phyloP scores from a whole-genome alignment of 371 early-diverging fungal genomes.

The Mucor sp. region DNA sequence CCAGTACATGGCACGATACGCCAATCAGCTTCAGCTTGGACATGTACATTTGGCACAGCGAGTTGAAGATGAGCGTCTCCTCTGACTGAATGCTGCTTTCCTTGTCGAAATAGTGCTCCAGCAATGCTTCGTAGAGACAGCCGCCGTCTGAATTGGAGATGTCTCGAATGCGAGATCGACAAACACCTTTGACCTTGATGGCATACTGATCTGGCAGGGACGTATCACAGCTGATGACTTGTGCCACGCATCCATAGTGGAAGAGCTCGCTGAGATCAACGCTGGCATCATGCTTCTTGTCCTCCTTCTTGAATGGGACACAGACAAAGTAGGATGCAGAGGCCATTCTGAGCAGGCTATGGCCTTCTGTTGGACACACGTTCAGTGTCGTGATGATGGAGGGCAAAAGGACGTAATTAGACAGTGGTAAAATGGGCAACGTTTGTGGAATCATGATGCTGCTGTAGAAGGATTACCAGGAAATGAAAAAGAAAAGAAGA shows the following conservation, averaged over 20 bases:
- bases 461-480: not conserved
- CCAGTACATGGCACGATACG: slow-evolving; percentile 57
- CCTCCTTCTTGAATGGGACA: slow-evolving; percentile 18
- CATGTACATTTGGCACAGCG: slow-evolving; percentile 56
- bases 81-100: not conserved
- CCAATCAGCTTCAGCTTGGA: slow-evolving; percentile 65
- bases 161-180: slow-evolving; percentile 33
- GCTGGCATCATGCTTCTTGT: not conserved
- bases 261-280: slow-evolving; percentile 17
- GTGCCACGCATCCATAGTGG: slow-evolving; percentile 33
- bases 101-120: slow-evolving; percentile 17
- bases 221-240: slow-evolving; percentile 25
- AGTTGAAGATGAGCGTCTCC: slow-evolving; percentile 31
- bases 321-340: slow-evolving; percentile 25
- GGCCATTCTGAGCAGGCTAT: not conserved
- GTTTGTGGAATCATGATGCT: slow-evolving; percentile 3
- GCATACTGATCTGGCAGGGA: slow-evolving; percentile 22
- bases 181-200: slow-evolving; percentile 37
- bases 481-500: not conserved
- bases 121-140: slow-evolving; percentile 9
- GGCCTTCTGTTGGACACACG: slow-evolving; percentile 21
- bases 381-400: slow-evolving; percentile 27
- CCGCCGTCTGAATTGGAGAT: slow-evolving; percentile 19
- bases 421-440: slow-evolving; percentile 32
- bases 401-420: slow-evolving; percentile 33